Conservation (phyloP, 75 land plant genomes). For the Cunninghamia lanceolata region DNA sequence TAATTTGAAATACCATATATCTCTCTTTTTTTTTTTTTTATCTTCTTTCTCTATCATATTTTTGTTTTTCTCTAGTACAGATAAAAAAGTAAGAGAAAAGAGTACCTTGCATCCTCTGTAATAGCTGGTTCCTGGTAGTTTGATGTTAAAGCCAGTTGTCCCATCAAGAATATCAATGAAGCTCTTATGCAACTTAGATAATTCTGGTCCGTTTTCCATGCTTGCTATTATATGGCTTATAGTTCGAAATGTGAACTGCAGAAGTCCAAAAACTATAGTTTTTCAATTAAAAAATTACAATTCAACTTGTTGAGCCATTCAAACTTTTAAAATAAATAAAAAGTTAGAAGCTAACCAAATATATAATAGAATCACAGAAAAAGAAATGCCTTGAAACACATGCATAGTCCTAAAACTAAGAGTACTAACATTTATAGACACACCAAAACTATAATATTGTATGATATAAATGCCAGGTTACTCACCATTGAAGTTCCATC, state of each 20-base stretch:
- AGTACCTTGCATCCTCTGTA: conserved; percentile 40
- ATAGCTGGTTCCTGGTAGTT: conserved; percentile 54
- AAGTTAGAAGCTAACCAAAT: too few species aligned
- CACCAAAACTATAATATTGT: too few species aligned
- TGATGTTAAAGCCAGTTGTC: conserved; percentile 41
- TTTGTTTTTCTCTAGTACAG: conserved; percentile 31
- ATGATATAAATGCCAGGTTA: background rate
- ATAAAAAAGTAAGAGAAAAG: conserved; percentile 17
- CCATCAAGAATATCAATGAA: conserved; percentile 38
- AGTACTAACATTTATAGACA: too few species aligned
- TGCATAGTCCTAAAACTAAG: too few species aligned
- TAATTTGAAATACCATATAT: conserved; percentile 18
- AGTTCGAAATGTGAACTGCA: conserved; percentile 52
- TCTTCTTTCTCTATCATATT: conserved; percentile 18
- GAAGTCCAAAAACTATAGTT: too few species aligned
- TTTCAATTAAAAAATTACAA: too few species aligned
- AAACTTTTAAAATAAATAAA: too few species aligned
- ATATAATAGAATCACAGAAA: too few species aligned
- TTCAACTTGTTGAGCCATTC: too few species aligned
- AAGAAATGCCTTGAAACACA: too few species aligned
- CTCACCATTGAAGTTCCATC: conserved; percentile 49
- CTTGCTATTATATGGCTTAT: conserved; percentile 48
- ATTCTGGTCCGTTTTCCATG: conserved; percentile 36
- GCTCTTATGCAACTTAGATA: conserved; percentile 36
- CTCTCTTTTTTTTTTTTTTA: conserved; percentile 14